Percentiles rank a stretch among this genome's conserved stretches.
These are phyloP conservation scores for Jaltomata sinuosa DNA, from an alignment of 257 asterid genomes.

Conservation along the genomic window DNA sequence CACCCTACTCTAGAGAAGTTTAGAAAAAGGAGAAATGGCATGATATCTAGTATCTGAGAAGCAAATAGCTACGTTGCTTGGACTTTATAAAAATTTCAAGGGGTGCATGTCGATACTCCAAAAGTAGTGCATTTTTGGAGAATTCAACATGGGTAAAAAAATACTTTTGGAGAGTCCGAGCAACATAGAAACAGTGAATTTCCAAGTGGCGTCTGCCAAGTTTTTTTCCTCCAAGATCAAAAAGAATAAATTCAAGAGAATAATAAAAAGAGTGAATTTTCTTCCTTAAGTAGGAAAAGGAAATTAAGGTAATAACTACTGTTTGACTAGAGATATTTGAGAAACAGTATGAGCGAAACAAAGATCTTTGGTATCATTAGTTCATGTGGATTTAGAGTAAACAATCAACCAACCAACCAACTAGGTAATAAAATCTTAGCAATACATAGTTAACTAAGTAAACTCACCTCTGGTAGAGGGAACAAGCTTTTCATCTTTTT, in stretches of 20 bases:
- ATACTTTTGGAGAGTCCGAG: too few relatives aligned
- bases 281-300: not conserved
- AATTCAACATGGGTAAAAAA: too few relatives aligned
- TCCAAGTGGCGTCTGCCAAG: too few relatives aligned
- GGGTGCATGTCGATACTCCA: too few relatives aligned
- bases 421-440: not conserved
- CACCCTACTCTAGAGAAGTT: not conserved
- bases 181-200: too few relatives aligned
- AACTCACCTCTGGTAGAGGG: constrained; percentile 36
- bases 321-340: not conserved
- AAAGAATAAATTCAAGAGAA: not conserved
- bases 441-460: not conserved
- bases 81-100: too few relatives aligned
- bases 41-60: not conserved
- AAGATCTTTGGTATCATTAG: not conserved
- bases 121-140: too few relatives aligned
- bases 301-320: not conserved
- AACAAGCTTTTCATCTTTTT: constrained; percentile 36
- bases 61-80: too few relatives aligned
- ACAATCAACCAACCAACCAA: too few relatives aligned
- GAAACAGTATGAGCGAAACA: not conserved
- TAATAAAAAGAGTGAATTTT: not conserved
- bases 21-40: not conserved
- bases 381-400: not conserved
- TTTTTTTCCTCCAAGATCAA: not conserved